Evolutionary conservation across 2,329 filamentous ascomycete species (phyloP).

Genomic region (Stemphylium beticola): DNA sequence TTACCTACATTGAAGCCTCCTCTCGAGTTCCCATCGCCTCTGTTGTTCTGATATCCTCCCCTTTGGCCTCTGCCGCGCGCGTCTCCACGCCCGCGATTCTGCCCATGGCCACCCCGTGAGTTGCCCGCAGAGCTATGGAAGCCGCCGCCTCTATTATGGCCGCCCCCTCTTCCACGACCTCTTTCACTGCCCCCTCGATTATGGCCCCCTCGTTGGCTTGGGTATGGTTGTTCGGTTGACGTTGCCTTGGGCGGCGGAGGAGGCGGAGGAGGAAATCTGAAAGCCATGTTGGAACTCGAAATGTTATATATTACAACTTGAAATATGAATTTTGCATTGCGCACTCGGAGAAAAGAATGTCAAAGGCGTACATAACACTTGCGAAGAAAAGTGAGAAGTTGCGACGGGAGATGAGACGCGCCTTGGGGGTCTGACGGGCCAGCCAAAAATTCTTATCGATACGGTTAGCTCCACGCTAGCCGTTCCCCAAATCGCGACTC

Average conservation of each 20-base stretch:
- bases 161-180: conserved; percentile 36
- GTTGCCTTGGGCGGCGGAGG: conserved; percentile 49
- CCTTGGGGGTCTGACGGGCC: conserved; percentile 14
- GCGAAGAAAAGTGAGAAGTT: background rate
- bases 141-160: conserved; percentile 25
- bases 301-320: background rate
- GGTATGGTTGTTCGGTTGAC: conserved; percentile 33
- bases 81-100: conserved; percentile 21
- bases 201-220: conserved; percentile 39
- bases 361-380: too few relatives aligned
- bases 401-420: conserved; percentile 16
- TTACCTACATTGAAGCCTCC: conserved; percentile 2
- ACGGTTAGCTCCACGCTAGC: conserved; percentile 21
- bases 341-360: background rate
- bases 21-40: conserved; percentile 21
- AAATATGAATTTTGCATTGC: too few relatives aligned
- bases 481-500: conserved; percentile 8
- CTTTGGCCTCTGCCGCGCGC: conserved; percentile 24
- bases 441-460: conserved; percentile 28
- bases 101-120: conserved; percentile 25
- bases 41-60: conserved; percentile 26
- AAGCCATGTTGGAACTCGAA: conserved; percentile 37
- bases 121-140: conserved; percentile 15
- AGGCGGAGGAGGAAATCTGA: conserved; percentile 57
- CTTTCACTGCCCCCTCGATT: conserved; percentile 32